Conservation (phyloP, 768 basidiomycete genomes). For the Leucosporidium yakuticum region DNA sequence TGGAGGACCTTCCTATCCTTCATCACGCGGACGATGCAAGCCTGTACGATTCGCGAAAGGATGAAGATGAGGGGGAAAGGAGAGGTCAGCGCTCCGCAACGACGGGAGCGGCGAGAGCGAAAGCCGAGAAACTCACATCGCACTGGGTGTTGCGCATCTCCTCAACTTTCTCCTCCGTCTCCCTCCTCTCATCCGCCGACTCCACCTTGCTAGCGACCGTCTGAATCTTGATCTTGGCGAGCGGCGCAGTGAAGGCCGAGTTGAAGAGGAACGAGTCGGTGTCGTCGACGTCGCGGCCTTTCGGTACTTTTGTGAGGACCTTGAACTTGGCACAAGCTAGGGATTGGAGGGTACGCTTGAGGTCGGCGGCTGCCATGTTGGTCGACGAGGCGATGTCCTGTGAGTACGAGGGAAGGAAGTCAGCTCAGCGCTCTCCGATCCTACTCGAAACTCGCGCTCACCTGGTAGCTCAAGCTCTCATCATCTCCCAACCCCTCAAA, state of each 20-base stretch:
- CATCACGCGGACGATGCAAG: slow-evolving; percentile 96
- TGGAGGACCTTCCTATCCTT: slow-evolving; percentile 85
- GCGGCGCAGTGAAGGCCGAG: slow-evolving; percentile 63
- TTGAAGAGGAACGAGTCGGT: slow-evolving; percentile 89
- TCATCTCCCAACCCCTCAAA: slow-evolving; percentile 68
- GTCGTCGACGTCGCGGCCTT: slow-evolving; percentile 69
- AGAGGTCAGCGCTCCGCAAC: neutral
- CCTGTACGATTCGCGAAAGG: slow-evolving; percentile 50
- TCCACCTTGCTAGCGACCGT: slow-evolving; percentile 85
- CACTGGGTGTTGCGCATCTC: slow-evolving; percentile 84
- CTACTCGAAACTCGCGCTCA: slow-evolving; percentile 54
- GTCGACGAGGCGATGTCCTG: slow-evolving; percentile 82
- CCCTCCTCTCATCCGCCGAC: slow-evolving; percentile 74
- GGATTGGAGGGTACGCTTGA: slow-evolving; percentile 89
- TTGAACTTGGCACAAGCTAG: slow-evolving; percentile 93
- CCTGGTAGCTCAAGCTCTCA: slow-evolving; percentile 70
- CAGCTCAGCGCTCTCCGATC: neutral
- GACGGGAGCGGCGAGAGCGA: neutral
- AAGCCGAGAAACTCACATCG: slow-evolving; percentile 54
- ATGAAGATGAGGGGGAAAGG: neutral
- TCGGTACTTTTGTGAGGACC: slow-evolving; percentile 82
- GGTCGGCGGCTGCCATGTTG: slow-evolving; percentile 63
- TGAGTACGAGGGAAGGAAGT: neutral
- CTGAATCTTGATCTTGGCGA: slow-evolving; percentile 87
- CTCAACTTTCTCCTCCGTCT: slow-evolving; percentile 82